Percentiles rank a stretch among this genome's conserved stretches.
Conservation (phyloP, 2,329 filamentous ascomycete genomes). For the Fusarium keratoplasticum region DNA sequence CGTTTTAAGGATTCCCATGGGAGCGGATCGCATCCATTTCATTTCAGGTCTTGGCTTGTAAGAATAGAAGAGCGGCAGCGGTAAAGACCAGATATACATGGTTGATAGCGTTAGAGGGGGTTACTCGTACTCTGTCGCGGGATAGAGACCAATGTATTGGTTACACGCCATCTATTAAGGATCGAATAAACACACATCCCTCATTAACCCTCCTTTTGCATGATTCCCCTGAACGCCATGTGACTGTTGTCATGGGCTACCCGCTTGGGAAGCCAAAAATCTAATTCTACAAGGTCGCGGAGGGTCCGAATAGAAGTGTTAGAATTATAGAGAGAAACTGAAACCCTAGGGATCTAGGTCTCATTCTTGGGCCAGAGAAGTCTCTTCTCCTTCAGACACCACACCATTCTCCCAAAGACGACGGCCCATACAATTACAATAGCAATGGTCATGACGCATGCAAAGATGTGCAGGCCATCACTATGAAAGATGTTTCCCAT, state of each 20-base stretch:
- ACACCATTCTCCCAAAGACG: slow-evolving; percentile 77
- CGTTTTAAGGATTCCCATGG: slow-evolving; percentile 31
- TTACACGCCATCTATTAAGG: background rate
- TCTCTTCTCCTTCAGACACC: slow-evolving; percentile 72
- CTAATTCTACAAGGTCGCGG: background rate
- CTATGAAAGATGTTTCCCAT: slow-evolving; percentile 73
- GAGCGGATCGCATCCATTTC: slow-evolving; percentile 16
- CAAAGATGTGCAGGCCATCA: slow-evolving; percentile 72
- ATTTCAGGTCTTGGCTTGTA: slow-evolving; percentile 2
- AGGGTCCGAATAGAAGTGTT: background rate
- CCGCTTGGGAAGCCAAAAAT: background rate
- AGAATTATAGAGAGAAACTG: background rate
- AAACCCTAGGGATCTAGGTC: slow-evolving; percentile 1
- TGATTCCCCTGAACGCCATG: background rate
- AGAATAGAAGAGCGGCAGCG: slow-evolving; percentile 12
- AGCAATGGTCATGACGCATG: slow-evolving; percentile 73
- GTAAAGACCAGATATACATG: background rate
- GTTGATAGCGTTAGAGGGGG: background rate
- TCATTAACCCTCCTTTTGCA: background rate
- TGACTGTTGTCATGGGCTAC: background rate
- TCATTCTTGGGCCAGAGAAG: slow-evolving; percentile 81
- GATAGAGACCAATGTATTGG: background rate
- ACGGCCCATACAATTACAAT: slow-evolving; percentile 76
- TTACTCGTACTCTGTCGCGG: background rate
- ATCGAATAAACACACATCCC: background rate